These are phyloP conservation scores for Trifolium subterraneum DNA, from an alignment of 306 rosid species.

Conservation along the genomic window DNA sequence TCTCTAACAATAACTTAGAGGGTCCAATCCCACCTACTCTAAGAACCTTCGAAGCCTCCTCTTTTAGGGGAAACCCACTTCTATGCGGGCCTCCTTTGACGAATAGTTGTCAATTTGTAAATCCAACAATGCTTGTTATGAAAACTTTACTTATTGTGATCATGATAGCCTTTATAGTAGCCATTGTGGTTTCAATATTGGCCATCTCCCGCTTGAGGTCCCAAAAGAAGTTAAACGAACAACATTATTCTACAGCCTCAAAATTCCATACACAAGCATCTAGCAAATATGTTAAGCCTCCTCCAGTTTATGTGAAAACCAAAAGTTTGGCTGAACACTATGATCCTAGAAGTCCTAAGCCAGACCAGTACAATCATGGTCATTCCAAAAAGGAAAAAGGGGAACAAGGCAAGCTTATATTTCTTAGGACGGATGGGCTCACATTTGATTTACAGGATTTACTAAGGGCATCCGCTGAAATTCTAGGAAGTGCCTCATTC, in stretches of 20 bases:
- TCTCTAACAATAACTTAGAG: constrained; percentile 67
- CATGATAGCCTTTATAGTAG: constrained; percentile 40
- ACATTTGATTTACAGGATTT: constrained; percentile 80
- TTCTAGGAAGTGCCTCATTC: constrained; percentile 84
- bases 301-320: constrained; percentile 32
- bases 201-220: constrained; percentile 44
- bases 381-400: constrained; percentile 53
- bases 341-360: constrained; percentile 22
- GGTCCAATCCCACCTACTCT: constrained; percentile 77
- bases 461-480: constrained; percentile 79
- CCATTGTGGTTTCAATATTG: constrained; percentile 45
- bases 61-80: constrained; percentile 61
- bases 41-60: constrained; percentile 40
- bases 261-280: constrained; percentile 29
- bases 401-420: constrained; percentile 64
- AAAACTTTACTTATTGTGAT: constrained; percentile 48
- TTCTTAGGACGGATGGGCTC: constrained; percentile 56
- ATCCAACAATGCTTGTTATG: constrained; percentile 15
- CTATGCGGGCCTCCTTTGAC: constrained; percentile 75
- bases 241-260: background rate
- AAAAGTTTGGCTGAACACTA: constrained; percentile 43
- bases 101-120: constrained; percentile 40
- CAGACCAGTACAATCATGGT: background rate
- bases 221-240: background rate
- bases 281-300: constrained; percentile 23